These are phyloP conservation scores for Macadamia tetraphylla DNA, from an alignment of 164 flowering plant species.

Conservation along the genomic window DNA sequence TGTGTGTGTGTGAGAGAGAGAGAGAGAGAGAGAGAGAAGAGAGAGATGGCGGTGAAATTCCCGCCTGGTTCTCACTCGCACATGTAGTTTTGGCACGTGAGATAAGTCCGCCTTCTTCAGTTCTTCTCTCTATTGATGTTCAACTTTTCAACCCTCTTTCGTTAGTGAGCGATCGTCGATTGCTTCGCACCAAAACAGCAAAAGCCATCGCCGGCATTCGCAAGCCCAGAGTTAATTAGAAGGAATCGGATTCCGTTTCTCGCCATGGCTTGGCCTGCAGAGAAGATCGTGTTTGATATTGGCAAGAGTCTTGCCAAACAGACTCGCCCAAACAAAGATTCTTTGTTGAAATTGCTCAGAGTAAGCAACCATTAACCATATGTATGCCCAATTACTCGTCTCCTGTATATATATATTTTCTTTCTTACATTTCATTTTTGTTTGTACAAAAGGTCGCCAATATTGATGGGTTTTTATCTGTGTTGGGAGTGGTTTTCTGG, in stretches of 20 bases:
- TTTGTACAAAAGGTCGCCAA: background rate
- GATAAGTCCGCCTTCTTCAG: background rate
- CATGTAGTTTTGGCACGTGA: too few species aligned
- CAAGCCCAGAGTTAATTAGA: slow-evolving; percentile 2
- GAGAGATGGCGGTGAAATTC: background rate
- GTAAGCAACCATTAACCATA: slow-evolving; percentile 22
- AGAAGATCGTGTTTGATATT: slow-evolving; percentile 38
- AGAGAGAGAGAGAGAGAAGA: background rate
- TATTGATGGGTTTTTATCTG: background rate
- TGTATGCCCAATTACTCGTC: background rate
- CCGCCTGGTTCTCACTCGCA: too few species aligned
- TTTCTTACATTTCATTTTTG: background rate
- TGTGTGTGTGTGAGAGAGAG: background rate
- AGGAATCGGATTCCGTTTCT: too few species aligned
- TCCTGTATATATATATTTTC: background rate
- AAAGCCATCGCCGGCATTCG: background rate
- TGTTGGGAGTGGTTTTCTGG: too few species aligned
- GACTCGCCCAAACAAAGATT: slow-evolving; percentile 61
- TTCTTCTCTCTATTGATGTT: background rate
- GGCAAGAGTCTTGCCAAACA: slow-evolving; percentile 46
- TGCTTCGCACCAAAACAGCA: background rate
- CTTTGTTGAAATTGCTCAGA: slow-evolving; percentile 59
- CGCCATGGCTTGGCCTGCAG: slow-evolving; percentile 33
- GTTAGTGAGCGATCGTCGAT: background rate
- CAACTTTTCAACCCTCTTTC: too few species aligned